phyloP scores from a whole-genome alignment of 148 eudicot species.

The Rhododendron ovatum region DNA sequence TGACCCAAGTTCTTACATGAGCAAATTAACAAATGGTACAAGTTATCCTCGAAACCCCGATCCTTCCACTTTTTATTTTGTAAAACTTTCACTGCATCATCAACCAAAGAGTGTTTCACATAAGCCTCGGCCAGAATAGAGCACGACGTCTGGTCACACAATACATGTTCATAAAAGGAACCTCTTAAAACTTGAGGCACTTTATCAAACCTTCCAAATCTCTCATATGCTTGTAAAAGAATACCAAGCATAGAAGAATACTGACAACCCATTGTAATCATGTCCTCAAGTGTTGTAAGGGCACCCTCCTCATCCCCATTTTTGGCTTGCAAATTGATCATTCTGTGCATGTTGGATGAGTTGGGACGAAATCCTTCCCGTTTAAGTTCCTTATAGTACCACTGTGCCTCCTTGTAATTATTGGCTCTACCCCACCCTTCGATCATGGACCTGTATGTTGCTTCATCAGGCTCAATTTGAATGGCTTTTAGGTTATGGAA shows the following conservation, averaged over 20 bases:
- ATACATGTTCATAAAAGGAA: slow-evolving; percentile 57
- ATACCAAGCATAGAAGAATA: slow-evolving; percentile 67
- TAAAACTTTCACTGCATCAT: slow-evolving; percentile 56
- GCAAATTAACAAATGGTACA: slow-evolving; percentile 84
- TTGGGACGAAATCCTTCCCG: slow-evolving; percentile 57
- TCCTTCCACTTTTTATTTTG: slow-evolving; percentile 65
- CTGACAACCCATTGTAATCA: slow-evolving; percentile 70
- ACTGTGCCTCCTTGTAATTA: slow-evolving; percentile 46
- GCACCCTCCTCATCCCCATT: slow-evolving; percentile 56
- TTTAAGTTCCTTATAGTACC: slow-evolving; percentile 63
- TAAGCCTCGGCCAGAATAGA: slow-evolving; percentile 79
- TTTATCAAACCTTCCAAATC: slow-evolving; percentile 50
- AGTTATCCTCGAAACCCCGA: slow-evolving; percentile 68
- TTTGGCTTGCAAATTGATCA: slow-evolving; percentile 75
- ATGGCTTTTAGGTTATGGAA: slow-evolving; percentile 38
- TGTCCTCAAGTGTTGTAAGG: slow-evolving; percentile 50
- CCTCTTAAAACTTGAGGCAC: slow-evolving; percentile 58
- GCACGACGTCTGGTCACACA: slow-evolving; percentile 72
- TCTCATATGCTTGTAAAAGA: slow-evolving; percentile 73
- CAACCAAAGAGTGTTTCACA: slow-evolving; percentile 67
- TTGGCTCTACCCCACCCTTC: slow-evolving; percentile 91
- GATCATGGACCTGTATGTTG: slow-evolving; percentile 87
- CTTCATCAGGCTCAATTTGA: slow-evolving; percentile 75
- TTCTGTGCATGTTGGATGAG: slow-evolving; percentile 69
- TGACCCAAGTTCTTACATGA: slow-evolving; percentile 78